These are phyloP conservation scores for Penicillium lagena DNA, from an alignment of 495 filamentous ascomycete genomes.

Conservation along the genomic window DNA sequence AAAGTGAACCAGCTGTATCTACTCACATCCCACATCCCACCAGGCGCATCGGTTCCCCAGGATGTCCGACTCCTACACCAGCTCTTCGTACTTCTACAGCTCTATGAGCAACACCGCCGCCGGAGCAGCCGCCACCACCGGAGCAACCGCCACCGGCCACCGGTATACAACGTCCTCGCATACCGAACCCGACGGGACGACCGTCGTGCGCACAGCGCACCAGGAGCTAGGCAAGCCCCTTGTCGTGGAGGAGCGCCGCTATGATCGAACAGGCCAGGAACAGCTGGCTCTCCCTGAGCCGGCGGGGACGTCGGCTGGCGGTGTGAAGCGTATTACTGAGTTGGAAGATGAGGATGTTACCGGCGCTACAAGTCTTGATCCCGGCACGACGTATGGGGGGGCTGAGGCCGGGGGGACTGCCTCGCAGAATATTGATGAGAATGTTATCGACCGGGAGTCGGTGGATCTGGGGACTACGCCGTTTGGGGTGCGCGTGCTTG, in stretches of 20 bases:
- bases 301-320: conserved; percentile 15
- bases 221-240: conserved; percentile 32
- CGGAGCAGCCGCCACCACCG: conserved; percentile 14
- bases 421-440: conserved; percentile 6
- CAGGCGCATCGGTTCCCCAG: conserved; percentile 1
- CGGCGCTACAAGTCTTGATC: not conserved
- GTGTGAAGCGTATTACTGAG: conserved; percentile 22
- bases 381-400: conserved; percentile 3
- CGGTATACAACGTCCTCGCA: conserved; percentile 29
- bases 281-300: conserved; percentile 7
- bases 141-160: conserved; percentile 21
- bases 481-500: conserved; percentile 6
- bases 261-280: conserved; percentile 31
- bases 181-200: conserved; percentile 30
- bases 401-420: not conserved
- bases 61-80: conserved; percentile 20
- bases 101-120: conserved; percentile 20
- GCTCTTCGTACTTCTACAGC: conserved; percentile 28
- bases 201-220: conserved; percentile 28
- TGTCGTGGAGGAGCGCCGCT: conserved; percentile 28
- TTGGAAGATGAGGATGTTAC: conserved; percentile 15
- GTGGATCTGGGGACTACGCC: conserved; percentile 4
- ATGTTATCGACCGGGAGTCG: not conserved
- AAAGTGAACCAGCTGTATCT: conserved; percentile 2
- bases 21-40: conserved; percentile 3